Evolutionary conservation across 768 basidiomycete species (phyloP), one percentile per base, ranked within the genome.

Genomic region (Leccinum subtestaceum): DNA sequence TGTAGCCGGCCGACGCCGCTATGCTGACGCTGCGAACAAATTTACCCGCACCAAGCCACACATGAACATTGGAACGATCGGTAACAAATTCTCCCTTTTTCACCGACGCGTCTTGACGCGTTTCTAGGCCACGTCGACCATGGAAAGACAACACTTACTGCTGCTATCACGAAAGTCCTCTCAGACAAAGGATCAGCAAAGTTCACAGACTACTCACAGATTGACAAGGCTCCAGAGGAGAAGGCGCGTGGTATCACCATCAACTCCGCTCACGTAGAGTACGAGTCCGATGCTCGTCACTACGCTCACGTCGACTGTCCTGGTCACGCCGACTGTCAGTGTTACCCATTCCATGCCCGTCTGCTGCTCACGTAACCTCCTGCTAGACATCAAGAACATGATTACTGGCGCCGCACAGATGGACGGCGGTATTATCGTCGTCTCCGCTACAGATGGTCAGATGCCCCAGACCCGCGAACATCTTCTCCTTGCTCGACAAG

Each of bases 381-480:
- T 23, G 43, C 13, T 63, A 93, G 92, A 93, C 76, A 93, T 94
- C 70, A 93, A 96, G 75, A 97, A 97, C 82, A 97, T 97, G 95
- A 98, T 98, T 70, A 98, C 96, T 51, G 95, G 95, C 74, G 95
- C 95, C 56, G 95, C 96, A 34, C 95, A 97, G 72, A 96, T 98
- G 89, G 95, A 98, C 66, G 92, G 92, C 63, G 91, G 89, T 65
- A 94, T 94, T 68, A 93, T 94, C 67, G 92, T 98, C 65, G 97
- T 99, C 31, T 97, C 97, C 52, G 97, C 97, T 31, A 96, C 93
- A 11, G 97, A 99, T 72, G 97, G 97, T 66, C 95, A 98, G 77
- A 99, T 99, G 97, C 97, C 96, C 56, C 96, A 98, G 75, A 99
- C 97, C 52, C 88, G 95, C 68, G 97, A 99, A 80, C 97, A 99